A percentile compares a stretch with the other conserved stretches of the same genome.
Evolutionary conservation across 1,284 basidiomycete genomes (phyloP).

Genomic region (Ustilago esculenta): DNA sequence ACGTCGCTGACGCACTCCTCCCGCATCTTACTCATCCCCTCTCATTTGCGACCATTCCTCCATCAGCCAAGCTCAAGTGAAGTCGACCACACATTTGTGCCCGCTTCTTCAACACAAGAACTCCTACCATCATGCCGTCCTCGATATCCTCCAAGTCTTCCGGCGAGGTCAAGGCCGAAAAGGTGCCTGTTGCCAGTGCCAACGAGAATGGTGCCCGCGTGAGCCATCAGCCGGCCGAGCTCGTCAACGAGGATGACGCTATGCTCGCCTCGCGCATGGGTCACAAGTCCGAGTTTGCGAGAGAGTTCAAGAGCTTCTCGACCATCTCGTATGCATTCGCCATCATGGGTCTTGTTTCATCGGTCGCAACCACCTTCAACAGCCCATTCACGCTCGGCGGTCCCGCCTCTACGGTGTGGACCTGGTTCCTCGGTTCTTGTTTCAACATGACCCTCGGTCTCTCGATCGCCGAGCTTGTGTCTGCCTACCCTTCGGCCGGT

Average conservation of each 20-base stretch:
- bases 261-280: slow-evolving; percentile 60
- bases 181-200: slow-evolving; percentile 18
- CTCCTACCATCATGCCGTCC: slow-evolving; percentile 22
- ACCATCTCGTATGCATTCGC: slow-evolving; percentile 66
- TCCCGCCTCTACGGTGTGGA: slow-evolving; percentile 62
- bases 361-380: slow-evolving; percentile 65
- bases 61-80: slow-evolving; percentile 2
- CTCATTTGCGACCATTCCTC: not conserved
- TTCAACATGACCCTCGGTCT: slow-evolving; percentile 65
- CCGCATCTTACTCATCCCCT: not conserved
- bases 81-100: not conserved
- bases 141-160: slow-evolving; percentile 46
- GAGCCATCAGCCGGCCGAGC: slow-evolving; percentile 40
- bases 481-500: slow-evolving; percentile 83
- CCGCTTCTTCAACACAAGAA: too few relatives aligned
- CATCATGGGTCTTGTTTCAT: slow-evolving; percentile 66
- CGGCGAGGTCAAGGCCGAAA: slow-evolving; percentile 30
- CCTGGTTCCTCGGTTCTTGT: slow-evolving; percentile 64
- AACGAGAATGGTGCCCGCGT: slow-evolving; percentile 43
- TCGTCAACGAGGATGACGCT: slow-evolving; percentile 60
- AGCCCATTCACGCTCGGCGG: slow-evolving; percentile 60
- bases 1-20: slow-evolving; percentile 5
- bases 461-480: slow-evolving; percentile 65
- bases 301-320: slow-evolving; percentile 65
- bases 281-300: slow-evolving; percentile 63